phyloP scores from a whole-genome alignment of 139 green algal species.

The Trebouxia sp. region DNA sequence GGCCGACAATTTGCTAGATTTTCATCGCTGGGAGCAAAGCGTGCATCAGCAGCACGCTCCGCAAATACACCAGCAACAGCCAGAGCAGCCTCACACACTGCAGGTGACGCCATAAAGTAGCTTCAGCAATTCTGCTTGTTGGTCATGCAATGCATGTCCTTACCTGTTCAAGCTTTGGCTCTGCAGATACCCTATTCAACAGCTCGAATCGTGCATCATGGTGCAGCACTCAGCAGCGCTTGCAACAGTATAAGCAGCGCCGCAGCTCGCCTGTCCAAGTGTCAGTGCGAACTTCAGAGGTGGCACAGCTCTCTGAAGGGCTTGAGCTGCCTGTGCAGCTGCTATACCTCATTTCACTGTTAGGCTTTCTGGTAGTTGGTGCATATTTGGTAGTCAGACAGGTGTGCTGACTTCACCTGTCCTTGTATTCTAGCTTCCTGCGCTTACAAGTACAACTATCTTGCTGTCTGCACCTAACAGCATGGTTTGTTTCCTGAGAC shows the following conservation, averaged over 20 bases:
- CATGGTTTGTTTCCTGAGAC: too few species aligned
- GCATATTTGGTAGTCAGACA: constrained; percentile 95
- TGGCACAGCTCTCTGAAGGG: constrained; percentile 66
- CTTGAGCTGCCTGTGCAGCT: constrained; percentile 89
- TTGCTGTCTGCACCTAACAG: background rate
- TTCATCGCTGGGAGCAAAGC: background rate
- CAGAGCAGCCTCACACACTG: too few species aligned
- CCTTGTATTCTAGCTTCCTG: background rate
- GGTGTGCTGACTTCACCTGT: background rate
- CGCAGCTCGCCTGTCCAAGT: background rate
- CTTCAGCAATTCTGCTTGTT: too few species aligned
- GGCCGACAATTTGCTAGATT: background rate
- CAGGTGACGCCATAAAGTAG: too few species aligned
- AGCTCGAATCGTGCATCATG: too few species aligned
- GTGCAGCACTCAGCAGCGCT: too few species aligned
- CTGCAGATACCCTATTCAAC: too few species aligned
- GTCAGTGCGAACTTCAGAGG: background rate
- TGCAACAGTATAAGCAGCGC: too few species aligned
- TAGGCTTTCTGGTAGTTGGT: constrained; percentile 85
- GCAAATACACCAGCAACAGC: too few species aligned
- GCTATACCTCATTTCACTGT: constrained; percentile 86
- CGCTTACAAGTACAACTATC: background rate
- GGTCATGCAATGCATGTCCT: too few species aligned
- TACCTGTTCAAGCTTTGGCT: too few species aligned
- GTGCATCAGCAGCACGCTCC: too few species aligned